Evolutionary conservation across 345 rosid species (phyloP), one percentile per base, ranked within the genome.

Genomic region (Syzygium aromaticum): DNA sequence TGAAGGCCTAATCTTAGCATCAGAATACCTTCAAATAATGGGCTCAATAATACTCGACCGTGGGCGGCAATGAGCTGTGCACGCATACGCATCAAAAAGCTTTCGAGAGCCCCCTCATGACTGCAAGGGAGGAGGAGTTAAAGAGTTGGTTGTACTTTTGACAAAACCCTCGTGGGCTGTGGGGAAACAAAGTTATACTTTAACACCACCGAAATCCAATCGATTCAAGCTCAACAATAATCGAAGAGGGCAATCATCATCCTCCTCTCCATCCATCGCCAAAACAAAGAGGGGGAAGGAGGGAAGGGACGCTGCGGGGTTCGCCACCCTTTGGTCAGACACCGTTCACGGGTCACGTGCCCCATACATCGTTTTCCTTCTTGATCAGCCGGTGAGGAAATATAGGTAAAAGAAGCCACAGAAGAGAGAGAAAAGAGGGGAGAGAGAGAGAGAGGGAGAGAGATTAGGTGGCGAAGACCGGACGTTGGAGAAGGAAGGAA

Each of bases 381-480:
- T 83, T 49, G 77, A 54, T 38, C 53, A 25, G 64, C n/a, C 40
- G 86, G 46, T 64, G 82, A 49, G 85, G 89, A 88, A 88, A 82
- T 78, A 77, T 21, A 77, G 89, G 85, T 88, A 67, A 73, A 73
- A 19, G 33, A n/a, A n/a, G 15, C 15, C 1, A 59, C 1, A 4
- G 63, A 27, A 17, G 12, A 17, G 78, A 8, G 12, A 8, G 12
- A 3, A 1, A 5, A 64, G 40, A 64, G 77, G 38, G 6, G 38
- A 8, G 11, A 28, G 25, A 7, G 43, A 0, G 3, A 0, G 22
- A 33, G 38, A 33, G 38, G 3, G 38, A 43, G 46, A 43, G 46
- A 43, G 46, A 43, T 43, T 43, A 43, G 46, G 46, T 43, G 46
- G 46, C 46, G 46, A 43, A 5, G 46, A 43, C 46, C 46, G 46